Percentiles rank a stretch among this genome's conserved stretches.
Conservation (phyloP, 2,329 filamentous ascomycete species). For the Sporothrix schenckii region DNA sequence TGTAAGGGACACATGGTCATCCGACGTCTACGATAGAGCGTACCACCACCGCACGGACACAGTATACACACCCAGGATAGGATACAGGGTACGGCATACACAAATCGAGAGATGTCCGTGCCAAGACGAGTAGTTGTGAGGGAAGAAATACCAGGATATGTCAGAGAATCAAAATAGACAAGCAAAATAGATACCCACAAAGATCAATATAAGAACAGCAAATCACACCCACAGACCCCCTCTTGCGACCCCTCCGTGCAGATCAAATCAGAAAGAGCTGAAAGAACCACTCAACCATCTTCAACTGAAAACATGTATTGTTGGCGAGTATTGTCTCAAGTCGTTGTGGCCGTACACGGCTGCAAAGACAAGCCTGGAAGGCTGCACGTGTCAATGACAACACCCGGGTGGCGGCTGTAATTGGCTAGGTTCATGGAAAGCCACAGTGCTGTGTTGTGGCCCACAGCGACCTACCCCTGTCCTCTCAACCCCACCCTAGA, state of each 20-base stretch:
- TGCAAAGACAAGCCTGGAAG: not conserved
- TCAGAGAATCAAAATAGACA: not conserved
- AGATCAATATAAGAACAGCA: not conserved
- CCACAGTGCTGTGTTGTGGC: too few species aligned
- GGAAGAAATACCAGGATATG: not conserved
- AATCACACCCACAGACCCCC: not conserved
- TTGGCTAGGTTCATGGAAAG: not conserved
- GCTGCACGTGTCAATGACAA: slow-evolving; percentile 28
- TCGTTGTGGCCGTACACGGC: not conserved
- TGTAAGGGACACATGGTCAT: not conserved
- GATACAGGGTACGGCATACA: not conserved
- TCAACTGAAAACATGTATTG: slow-evolving; percentile 17
- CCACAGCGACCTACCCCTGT: not conserved
- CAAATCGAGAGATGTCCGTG: not conserved
- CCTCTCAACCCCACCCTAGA: not conserved
- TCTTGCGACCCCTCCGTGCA: slow-evolving; percentile 12
- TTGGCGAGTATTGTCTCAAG: not conserved
- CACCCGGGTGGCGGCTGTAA: not conserved
- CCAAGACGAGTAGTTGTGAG: not conserved
- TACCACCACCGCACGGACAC: not conserved
- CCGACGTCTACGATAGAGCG: not conserved
- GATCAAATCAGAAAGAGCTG: not conserved
- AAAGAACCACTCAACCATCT: not conserved
- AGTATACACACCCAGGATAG: not conserved
- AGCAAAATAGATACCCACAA: not conserved